Conservation (phyloP, 2,329 filamentous ascomycete species). For the Neopestalotiopsis sp. region DNA sequence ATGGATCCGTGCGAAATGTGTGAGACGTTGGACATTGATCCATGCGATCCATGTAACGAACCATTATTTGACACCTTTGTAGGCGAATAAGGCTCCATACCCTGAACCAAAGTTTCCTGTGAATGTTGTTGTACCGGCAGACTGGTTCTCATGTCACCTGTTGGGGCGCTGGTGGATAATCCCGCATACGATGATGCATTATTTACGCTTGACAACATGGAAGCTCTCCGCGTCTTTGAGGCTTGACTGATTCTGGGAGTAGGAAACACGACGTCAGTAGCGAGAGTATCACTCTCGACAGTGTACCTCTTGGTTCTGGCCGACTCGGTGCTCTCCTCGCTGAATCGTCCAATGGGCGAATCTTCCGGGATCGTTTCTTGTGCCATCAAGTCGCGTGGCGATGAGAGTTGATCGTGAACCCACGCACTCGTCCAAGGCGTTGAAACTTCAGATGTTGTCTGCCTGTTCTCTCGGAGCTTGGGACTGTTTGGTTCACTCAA, state of each 20-base stretch:
- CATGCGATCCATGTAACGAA: background rate
- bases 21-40: background rate
- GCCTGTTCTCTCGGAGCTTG: background rate
- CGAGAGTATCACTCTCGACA: background rate
- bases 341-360: conserved; percentile 21
- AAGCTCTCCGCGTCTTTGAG: conserved; percentile 18
- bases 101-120: background rate
- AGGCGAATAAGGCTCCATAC: background rate
- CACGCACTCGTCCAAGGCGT: conserved; percentile 28
- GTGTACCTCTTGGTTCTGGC: conserved; percentile 4
- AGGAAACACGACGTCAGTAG: background rate
- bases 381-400: conserved; percentile 23
- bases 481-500: conserved; percentile 12
- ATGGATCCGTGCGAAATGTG: background rate
- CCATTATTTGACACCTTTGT: background rate
- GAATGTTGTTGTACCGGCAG: conserved; percentile 22
- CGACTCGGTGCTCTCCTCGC: conserved; percentile 1
- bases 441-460: conserved; percentile 3
- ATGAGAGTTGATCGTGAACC: conserved; percentile 30
- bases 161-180: conserved; percentile 23
- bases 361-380: conserved; percentile 28
- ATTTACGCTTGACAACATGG: conserved; percentile 28
- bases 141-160: conserved; percentile 29
- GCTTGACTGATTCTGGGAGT: background rate
- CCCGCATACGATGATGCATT: conserved; percentile 26